A percentile compares a stretch with the other conserved stretches of the same genome.
These are phyloP conservation scores for Leucoagaricus sp. DNA, from an alignment of 1,284 basidiomycete species.

Conservation along the genomic window DNA sequence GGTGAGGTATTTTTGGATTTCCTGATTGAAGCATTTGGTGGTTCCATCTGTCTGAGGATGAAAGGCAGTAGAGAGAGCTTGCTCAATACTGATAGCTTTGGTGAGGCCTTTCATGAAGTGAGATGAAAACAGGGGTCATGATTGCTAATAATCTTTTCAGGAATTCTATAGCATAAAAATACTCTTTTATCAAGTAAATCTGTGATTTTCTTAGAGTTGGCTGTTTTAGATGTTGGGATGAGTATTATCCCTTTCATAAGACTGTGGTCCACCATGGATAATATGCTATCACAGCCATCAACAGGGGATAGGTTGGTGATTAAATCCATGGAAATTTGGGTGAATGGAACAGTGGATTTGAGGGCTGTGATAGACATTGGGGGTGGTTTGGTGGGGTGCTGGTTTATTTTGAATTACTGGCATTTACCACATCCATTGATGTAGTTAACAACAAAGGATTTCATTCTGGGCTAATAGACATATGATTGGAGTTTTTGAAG, in stretches of 20 bases:
- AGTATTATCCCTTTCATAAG: conserved; percentile 22
- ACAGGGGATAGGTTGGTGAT: conserved; percentile 37
- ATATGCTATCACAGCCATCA: conserved; percentile 26
- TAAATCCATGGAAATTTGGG: conserved; percentile 26
- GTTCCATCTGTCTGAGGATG: conserved; percentile 27
- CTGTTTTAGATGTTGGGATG: conserved; percentile 19
- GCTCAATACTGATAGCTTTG: conserved; percentile 6
- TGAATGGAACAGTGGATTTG: conserved; percentile 23
- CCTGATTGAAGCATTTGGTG: conserved; percentile 21
- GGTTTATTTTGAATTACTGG: conserved; percentile 23
- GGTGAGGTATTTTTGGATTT: conserved; percentile 20
- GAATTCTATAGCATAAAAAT: conserved; percentile 4
- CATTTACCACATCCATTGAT: conserved; percentile 22
- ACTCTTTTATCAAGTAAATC: conserved; percentile 17
- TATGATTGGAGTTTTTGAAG: conserved; percentile 5
- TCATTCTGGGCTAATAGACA: conserved; percentile 24
- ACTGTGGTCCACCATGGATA: conserved; percentile 23
- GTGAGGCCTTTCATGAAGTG: background rate
- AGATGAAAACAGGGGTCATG: conserved; percentile 10
- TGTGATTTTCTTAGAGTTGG: conserved; percentile 17
- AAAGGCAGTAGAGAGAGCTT: conserved; percentile 31
- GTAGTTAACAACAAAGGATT: conserved; percentile 22
- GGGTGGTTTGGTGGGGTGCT: conserved; percentile 16
- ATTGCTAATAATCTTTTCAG: conserved; percentile 8
- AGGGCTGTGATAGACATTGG: conserved; percentile 20